A percentile compares a stretch with the other conserved stretches of the same genome.
phyloP scores from a whole-genome alignment of 345 rosid genomes.

The Iberis pinnata region DNA sequence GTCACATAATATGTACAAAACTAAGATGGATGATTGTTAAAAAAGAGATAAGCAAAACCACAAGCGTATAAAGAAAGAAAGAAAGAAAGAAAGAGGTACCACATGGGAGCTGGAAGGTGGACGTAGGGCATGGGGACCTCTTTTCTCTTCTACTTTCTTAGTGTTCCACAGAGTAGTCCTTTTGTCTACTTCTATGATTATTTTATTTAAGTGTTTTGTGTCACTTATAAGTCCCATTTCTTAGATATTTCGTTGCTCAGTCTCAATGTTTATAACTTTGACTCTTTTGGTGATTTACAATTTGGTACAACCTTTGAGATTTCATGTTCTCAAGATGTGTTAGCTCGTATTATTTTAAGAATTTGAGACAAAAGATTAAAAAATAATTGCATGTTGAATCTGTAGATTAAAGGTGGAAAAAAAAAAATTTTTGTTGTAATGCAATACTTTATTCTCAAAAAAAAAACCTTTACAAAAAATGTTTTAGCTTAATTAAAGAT shows the following conservation, averaged over 20 bases:
- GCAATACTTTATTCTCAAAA: no score
- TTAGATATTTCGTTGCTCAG: no score
- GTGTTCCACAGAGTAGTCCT: conserved; percentile 23
- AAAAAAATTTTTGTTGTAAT: no score
- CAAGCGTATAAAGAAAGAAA: conserved; percentile 21
- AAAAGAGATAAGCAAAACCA: conserved; percentile 14
- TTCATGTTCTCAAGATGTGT: background rate
- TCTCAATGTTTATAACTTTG: conserved; percentile 19
- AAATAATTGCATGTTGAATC: no score
- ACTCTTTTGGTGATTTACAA: conserved; percentile 19
- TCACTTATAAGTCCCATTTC: conserved; percentile 4
- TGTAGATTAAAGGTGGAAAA: no score
- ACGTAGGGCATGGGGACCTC: conserved; percentile 28
- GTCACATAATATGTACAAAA: conserved; percentile 17
- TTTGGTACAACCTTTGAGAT: conserved; percentile 23
- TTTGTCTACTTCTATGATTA: conserved; percentile 13
- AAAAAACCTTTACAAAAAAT: no score
- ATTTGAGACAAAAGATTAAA: no score
- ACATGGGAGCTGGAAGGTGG: conserved; percentile 21
- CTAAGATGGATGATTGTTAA: conserved; percentile 8
- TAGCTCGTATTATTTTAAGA: conserved; percentile 4
- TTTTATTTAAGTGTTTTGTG: conserved; percentile 16
- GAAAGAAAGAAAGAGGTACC: conserved; percentile 12
- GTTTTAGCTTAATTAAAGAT: no score
- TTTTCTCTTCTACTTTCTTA: conserved; percentile 15